These are phyloP conservation scores for Cadophora sp. DNA, from an alignment of 2,329 filamentous ascomycete genomes.

Conservation along the genomic window DNA sequence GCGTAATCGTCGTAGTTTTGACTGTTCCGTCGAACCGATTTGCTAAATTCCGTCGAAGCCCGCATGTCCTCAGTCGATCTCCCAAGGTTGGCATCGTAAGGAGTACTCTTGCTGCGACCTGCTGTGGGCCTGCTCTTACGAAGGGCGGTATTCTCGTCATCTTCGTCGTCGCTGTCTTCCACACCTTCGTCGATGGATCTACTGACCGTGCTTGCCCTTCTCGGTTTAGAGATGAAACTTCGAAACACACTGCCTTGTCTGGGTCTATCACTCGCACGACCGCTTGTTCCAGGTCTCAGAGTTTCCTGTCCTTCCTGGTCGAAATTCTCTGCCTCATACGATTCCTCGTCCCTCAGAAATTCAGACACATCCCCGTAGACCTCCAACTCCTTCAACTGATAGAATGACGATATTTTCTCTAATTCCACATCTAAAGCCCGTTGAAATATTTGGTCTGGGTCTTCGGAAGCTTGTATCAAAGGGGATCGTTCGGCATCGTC, in stretches of 20 bases:
- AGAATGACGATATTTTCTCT: constrained; percentile 94
- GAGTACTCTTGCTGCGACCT: constrained; percentile 45
- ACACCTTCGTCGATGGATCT: constrained; percentile 61
- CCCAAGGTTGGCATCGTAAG: constrained; percentile 34
- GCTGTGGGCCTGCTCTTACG: constrained; percentile 45
- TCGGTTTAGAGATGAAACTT: constrained; percentile 52
- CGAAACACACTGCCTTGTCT: constrained; percentile 59
- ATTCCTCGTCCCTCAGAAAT: constrained; percentile 77
- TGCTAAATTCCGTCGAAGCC: constrained; percentile 66
- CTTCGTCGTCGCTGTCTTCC: constrained; percentile 71
- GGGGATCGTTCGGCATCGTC: constrained; percentile 85
- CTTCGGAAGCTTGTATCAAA: constrained; percentile 70
- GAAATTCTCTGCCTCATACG: constrained; percentile 54
- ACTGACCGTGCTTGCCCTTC: constrained; percentile 53
- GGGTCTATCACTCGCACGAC: constrained; percentile 51
- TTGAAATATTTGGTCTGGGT: constrained; percentile 83
- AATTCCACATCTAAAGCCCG: constrained; percentile 86
- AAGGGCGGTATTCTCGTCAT: constrained; percentile 62
- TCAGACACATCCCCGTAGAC: constrained; percentile 81
- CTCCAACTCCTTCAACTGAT: constrained; percentile 86
- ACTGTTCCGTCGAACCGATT: constrained; percentile 66
- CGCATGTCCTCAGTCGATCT: constrained; percentile 59
- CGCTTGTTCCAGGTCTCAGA: constrained; percentile 51
- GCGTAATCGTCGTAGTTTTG: constrained; percentile 77
- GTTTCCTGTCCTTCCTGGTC: constrained; percentile 44